Percentiles rank a stretch among this genome's conserved stretches.
These are phyloP conservation scores for Limnanthes douglasii DNA, from an alignment of 345 rosid species.

Conservation along the genomic window DNA sequence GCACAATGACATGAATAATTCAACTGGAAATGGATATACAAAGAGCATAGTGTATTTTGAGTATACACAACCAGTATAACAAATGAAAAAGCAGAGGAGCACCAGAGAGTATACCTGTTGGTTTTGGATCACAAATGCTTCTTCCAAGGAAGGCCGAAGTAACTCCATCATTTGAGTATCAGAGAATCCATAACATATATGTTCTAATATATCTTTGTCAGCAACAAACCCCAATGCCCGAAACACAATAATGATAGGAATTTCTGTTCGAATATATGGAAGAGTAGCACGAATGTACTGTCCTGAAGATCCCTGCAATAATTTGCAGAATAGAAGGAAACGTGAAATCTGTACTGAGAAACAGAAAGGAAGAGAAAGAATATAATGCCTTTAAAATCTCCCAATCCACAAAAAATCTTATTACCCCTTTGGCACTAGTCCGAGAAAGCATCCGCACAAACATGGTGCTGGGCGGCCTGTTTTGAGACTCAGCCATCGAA, in stretches of 20 bases:
- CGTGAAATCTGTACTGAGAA: neutral
- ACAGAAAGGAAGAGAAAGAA: neutral
- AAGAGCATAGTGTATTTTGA: neutral
- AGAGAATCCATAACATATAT: conserved; percentile 78
- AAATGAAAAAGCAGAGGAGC: neutral
- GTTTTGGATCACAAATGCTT: conserved; percentile 94
- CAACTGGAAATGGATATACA: conserved; percentile 1
- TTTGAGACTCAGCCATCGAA: conserved; percentile 95
- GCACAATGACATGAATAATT: conserved; percentile 2
- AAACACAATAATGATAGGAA: conserved; percentile 93
- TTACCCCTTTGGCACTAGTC: conserved; percentile 96
- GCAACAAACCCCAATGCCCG: conserved; percentile 98
- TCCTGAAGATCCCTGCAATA: conserved; percentile 84
- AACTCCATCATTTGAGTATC: conserved; percentile 97
- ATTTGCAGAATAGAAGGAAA: conserved; percentile 1
- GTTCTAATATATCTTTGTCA: conserved; percentile 89
- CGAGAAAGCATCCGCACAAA: conserved; percentile 98
- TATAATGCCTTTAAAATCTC: neutral
- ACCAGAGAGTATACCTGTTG: conserved; percentile 45
- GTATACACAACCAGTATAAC: neutral
- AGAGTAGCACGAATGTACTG: conserved; percentile 92
- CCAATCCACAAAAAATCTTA: conserved; percentile 1
- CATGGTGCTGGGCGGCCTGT: conserved; percentile 95
- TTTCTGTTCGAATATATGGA: conserved; percentile 93
- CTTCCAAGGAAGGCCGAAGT: conserved; percentile 94